Base-by-base conservation (phyloP, 2,329 filamentous ascomycete genomes). In the Ilyonectria sp. region DNA sequence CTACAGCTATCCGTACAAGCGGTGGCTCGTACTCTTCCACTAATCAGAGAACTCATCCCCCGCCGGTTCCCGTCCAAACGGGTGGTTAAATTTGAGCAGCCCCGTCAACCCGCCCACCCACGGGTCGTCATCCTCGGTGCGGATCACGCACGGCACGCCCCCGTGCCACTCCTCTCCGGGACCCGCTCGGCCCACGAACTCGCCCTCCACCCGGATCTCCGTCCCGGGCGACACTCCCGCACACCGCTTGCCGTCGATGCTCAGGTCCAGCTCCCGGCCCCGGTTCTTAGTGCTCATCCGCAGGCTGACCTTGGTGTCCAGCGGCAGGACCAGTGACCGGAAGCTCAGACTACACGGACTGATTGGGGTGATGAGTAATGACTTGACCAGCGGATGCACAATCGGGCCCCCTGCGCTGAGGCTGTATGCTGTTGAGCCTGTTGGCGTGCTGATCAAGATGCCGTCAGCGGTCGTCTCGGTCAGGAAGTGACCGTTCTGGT, bases 81-180 rank as follows among this genome's bases (percentile, higher is more conserved):
- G 95, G 82, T 97, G 94, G 80, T 99, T 99, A 79, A 98, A 99
- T 83, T 99, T 99, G 74, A 99, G 83, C 76, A 98, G 79, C 10
- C 94, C 94, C 78, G 97, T 99, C 77, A 99, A 82, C 0, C 96
- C 95, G 1, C 95, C 95, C 2, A 99, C 95, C 96, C 96, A 99
- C 19, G 95, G 94, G 80, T 98, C 95, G 75, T 98, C 94, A 52
- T 91, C 88, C 69, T 91, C 88, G 2, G 83, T 82, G 52, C 94
- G 86, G 76, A 98, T 96, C 35, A 98, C 93, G 78, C 94, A 97
- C 3, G 96, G 96, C 15, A 98, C 95, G 11, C 95, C 95, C 29
- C 95, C 94, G 35, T 87, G 85, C 92, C 87, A 90, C 55, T 87
- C 85, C 57, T 82, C 80, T 1, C 79, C 80, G 0, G 77, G 79